These are phyloP conservation scores for Anisodus acutangulus DNA, from an alignment of 257 asterid species.

Conservation along the genomic window DNA sequence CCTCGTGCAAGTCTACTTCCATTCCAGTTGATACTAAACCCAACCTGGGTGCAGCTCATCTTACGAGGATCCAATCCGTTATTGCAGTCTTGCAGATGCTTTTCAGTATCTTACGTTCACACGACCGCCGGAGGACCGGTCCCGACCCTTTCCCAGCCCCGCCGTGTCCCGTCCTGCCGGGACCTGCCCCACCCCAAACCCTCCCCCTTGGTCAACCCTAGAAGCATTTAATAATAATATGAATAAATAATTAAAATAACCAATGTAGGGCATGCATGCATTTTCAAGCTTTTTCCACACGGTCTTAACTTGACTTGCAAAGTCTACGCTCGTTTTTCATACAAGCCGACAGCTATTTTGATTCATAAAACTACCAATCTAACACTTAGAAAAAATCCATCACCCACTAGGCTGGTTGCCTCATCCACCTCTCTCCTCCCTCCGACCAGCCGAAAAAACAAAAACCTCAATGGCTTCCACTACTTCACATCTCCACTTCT, in stretches of 20 bases:
- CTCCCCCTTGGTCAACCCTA: too few species aligned
- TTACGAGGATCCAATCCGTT: too few species aligned
- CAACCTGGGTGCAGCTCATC: too few species aligned
- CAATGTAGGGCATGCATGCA: not conserved
- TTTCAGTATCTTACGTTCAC: too few species aligned
- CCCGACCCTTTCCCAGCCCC: too few species aligned
- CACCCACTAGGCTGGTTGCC: not conserved
- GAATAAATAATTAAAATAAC: not conserved
- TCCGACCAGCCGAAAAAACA: not conserved
- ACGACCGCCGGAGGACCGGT: too few species aligned
- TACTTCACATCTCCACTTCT: constrained; percentile 35
- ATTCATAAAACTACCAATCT: not conserved
- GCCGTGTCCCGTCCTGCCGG: too few species aligned
- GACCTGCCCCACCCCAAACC: too few species aligned
- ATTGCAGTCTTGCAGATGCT: too few species aligned
- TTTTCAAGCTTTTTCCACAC: not conserved
- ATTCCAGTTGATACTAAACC: too few species aligned
- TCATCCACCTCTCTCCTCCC: not conserved
- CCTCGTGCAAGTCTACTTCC: too few species aligned
- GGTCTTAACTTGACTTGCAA: constrained; percentile 1
- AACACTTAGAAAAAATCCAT: not conserved
- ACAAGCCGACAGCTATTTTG: constrained; percentile 5
- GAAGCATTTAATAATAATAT: not conserved
- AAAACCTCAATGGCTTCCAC: constrained; percentile 38
- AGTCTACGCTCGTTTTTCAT: constrained; percentile 15